phyloP scores from a whole-genome alignment of 768 basidiomycete genomes.

The Calocybe gangraenosa region DNA sequence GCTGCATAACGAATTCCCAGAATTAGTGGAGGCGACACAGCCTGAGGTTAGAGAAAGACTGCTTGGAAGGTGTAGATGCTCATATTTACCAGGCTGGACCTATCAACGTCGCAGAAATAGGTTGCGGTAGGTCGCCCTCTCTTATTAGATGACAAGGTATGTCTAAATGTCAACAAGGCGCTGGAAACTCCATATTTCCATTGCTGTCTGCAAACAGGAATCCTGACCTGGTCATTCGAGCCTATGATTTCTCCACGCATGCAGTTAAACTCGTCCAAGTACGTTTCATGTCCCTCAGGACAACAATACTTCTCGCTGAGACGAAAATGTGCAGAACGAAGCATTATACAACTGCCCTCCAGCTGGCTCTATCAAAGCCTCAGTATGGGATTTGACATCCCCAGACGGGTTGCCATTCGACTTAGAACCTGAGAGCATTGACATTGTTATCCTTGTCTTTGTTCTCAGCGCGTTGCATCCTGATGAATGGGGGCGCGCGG shows the following conservation, averaged over 20 bases:
- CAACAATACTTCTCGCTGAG: constrained; percentile 1
- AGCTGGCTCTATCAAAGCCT: constrained; percentile 67
- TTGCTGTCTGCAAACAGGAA: constrained; percentile 82
- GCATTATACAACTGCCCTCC: constrained; percentile 65
- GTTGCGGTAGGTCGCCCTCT: constrained; percentile 65
- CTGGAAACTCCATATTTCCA: constrained; percentile 94
- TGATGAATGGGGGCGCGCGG: constrained; percentile 81
- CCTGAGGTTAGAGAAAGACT: constrained; percentile 43
- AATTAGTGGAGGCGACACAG: constrained; percentile 68
- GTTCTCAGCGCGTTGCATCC: constrained; percentile 94
- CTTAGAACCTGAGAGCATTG: constrained; percentile 65
- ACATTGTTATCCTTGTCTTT: constrained; percentile 90
- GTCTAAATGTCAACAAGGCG: constrained; percentile 44
- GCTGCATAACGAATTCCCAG: constrained; percentile 94
- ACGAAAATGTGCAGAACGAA: constrained; percentile 47
- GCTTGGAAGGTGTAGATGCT: constrained; percentile 8
- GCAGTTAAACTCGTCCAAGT: constrained; percentile 91
- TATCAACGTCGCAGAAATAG: constrained; percentile 77
- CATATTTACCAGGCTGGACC: constrained; percentile 62
- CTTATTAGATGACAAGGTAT: neutral
- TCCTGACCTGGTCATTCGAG: constrained; percentile 64
- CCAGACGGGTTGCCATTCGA: constrained; percentile 53
- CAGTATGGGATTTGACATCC: constrained; percentile 90
- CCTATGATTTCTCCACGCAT: constrained; percentile 88
- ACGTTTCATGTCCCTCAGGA: constrained; percentile 10